Base-by-base conservation (phyloP, 1,284 basidiomycete species). In the Cutaneotrichosporon dermatis region DNA sequence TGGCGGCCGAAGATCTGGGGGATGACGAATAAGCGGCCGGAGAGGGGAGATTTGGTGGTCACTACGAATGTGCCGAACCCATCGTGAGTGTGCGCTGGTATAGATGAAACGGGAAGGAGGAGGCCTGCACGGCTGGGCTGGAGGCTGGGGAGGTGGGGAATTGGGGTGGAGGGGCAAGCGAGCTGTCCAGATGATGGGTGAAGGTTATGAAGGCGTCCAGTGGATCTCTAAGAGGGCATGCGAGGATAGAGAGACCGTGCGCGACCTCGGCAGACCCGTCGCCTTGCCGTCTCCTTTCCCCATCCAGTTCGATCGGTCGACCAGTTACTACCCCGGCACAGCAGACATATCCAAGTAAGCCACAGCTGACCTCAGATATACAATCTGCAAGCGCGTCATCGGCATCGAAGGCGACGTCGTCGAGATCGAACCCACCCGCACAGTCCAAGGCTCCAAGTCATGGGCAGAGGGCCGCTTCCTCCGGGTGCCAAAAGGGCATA, bases 381-480 rank as follows among this genome's bases (percentile, higher is more conserved):
- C 86, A 33, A 85, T 97, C 25, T 95, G 92, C 79, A 99, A 99
- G 80, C 86, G 95, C 44, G 82, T 99, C 12, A 81, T 97, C 16
- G 95, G 92, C 0, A 78, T 99, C 15, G 88, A 91, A 16, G 95
- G 95, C 2, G 95, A 99, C 75, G 80, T 88, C 16, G 76, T 98
- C 33, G 92, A 91, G 64, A 86, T 95, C 35, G 92, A 98, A 63
- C 81, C 94, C 9, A 57, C 72, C 83, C 51, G 63, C 3, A 37
- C 48, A 13, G 33, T 51, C 3, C 44, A 48, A 3, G 49, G 50
- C 83, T 25, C 84, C 13, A 45, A n/a, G 33, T 50, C 52, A 34
- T 46, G 56, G 55, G 51, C 51, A 11, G 50, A 46, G 51, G 68
- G 66, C 3, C 87, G 88, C 65, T 89, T 90, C 69, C 83, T 90